These are phyloP conservation scores for Dendrobium huoshanense DNA, from an alignment of 106 monocot species.

Conservation along the genomic window DNA sequence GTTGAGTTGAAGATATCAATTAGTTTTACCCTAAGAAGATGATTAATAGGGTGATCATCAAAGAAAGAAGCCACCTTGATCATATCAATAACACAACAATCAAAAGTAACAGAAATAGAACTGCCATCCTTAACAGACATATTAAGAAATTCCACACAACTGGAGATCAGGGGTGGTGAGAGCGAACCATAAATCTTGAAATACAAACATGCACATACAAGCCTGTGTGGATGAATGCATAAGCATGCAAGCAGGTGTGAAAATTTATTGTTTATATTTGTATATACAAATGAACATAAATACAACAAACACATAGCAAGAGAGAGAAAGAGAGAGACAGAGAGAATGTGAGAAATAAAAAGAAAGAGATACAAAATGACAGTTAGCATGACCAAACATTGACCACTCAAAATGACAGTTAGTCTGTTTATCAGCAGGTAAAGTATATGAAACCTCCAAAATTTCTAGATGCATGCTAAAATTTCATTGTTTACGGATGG, in stretches of 20 bases:
- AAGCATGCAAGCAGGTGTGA: not conserved
- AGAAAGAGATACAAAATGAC: no score
- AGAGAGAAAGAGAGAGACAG: not conserved
- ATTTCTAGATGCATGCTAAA: not conserved
- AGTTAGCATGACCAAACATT: not conserved
- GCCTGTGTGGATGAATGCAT: not conserved
- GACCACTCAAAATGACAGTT: not conserved
- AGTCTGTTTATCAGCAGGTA: not conserved
- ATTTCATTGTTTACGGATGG: not conserved
- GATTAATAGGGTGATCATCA: not conserved
- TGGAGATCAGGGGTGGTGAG: not conserved
- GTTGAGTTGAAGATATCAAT: not conserved
- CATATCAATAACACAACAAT: not conserved
- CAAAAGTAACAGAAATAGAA: not conserved
- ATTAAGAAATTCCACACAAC: not conserved
- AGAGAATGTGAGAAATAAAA: no score
- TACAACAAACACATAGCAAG: not conserved
- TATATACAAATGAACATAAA: not conserved
- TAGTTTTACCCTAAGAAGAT: not conserved
- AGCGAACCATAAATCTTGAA: not conserved
- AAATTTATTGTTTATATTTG: not conserved
- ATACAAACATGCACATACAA: not conserved
- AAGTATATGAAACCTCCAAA: not conserved
- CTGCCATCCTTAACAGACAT: not conserved
- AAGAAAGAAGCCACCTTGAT: constrained; percentile 2